phyloP scores from a whole-genome alignment of 805 yeast genomes.

The Citeromyces nyonsensis region DNA sequence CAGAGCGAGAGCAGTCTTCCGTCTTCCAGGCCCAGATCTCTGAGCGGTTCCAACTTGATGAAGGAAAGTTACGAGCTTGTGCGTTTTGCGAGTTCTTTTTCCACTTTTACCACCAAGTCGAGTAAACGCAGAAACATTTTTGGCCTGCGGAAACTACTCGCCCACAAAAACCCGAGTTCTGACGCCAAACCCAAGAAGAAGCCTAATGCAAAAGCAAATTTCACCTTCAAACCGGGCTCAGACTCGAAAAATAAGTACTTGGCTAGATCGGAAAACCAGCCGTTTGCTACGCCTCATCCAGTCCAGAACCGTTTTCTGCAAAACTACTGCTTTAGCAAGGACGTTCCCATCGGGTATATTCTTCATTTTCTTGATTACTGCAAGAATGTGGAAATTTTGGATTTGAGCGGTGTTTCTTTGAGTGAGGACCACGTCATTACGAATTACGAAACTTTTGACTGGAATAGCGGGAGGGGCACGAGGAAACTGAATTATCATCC shows the following conservation, averaged over 20 bases:
- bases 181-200: background rate
- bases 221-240: background rate
- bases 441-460: conserved; percentile 20
- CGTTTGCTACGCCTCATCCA: conserved; percentile 36
- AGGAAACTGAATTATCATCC: background rate
- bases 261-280: conserved; percentile 5
- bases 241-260: background rate
- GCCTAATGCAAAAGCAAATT: background rate
- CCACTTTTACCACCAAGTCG: background rate
- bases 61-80: background rate
- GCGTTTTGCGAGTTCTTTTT: background rate
- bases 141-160: background rate
- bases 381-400: conserved; percentile 35
- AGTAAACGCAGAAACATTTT: background rate
- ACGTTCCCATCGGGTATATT: conserved; percentile 65
- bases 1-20: too few relatives aligned
- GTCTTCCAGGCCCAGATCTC: background rate
- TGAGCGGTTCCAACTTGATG: background rate
- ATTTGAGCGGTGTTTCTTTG: conserved; percentile 47
- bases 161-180: background rate
- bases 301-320: conserved; percentile 40
- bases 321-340: conserved; percentile 54
- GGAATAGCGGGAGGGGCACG: conserved; percentile 3
- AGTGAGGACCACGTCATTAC: conserved; percentile 50
- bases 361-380: conserved; percentile 58